Evolutionary conservation across 2,329 filamentous ascomycete species (phyloP).

Genomic region (Alternaria arborescens): DNA sequence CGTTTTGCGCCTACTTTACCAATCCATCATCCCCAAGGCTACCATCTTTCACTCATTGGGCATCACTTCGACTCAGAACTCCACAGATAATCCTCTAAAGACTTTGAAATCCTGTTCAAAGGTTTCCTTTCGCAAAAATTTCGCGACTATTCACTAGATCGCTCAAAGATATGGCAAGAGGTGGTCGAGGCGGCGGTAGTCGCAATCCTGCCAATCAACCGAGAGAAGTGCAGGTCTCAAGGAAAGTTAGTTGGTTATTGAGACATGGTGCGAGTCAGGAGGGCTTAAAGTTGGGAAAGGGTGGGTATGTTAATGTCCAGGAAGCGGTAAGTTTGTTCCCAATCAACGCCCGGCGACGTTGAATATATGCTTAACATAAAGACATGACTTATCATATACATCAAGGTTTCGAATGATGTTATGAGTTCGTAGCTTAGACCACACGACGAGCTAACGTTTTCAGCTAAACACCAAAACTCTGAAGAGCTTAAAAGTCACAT

Average conservation of each 20-base stretch:
- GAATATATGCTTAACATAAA: background rate
- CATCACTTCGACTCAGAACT: constrained; percentile 3
- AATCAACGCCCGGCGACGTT: background rate
- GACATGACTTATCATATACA: background rate
- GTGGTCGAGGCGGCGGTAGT: constrained; percentile 47
- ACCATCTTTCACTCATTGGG: constrained; percentile 21
- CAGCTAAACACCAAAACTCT: constrained; percentile 68
- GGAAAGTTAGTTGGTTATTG: constrained; percentile 63
- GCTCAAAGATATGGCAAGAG: constrained; percentile 34
- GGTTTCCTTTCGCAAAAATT: constrained; percentile 27
- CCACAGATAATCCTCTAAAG: background rate
- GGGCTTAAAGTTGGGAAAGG: constrained; percentile 64
- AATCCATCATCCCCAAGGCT: background rate
- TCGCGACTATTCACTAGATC: constrained; percentile 21
- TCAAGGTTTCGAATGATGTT: background rate
- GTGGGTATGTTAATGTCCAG: constrained; percentile 68
- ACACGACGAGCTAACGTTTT: constrained; percentile 3
- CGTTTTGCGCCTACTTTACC: constrained; percentile 11
- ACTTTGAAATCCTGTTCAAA: background rate
- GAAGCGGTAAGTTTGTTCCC: constrained; percentile 61
- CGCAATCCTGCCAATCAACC: constrained; percentile 50
- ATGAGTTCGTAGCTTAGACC: too few relatives aligned
- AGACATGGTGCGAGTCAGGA: constrained; percentile 70
- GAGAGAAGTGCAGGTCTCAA: constrained; percentile 57
- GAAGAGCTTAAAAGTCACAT: constrained; percentile 74